Evolutionary conservation across 2,329 filamentous ascomycete genomes (phyloP), one percentile per base, ranked within the genome.

Genomic region (Aspergillus versicolor): DNA sequence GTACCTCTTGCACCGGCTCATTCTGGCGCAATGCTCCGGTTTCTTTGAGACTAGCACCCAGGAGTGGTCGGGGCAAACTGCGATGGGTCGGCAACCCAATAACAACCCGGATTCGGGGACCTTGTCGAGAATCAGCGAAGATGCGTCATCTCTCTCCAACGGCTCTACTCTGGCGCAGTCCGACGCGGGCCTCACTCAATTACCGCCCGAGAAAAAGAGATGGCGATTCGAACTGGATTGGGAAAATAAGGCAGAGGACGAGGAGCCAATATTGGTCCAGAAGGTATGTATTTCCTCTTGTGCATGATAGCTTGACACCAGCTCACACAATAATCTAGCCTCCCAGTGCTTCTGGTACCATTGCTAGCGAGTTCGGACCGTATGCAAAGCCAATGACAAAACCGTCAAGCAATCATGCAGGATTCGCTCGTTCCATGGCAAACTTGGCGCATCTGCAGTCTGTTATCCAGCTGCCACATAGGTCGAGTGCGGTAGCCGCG

Each of bases 191-290:
- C 76, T 70, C 66, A 74, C 73, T 52, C 76, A 72, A 37, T 72
- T 68, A 52, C 73, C 63, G 60, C 71, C 67, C 11, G 78, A 81
- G 62, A 84, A 81, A 68, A 86, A 80, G 70, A 83, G 85, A 69
- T 97, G 92, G 92, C 84, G 88, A 65, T 97, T 95, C 71, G 92
- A 96, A 75, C 78, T 97, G 45, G 92, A 97, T 66, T 85, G 86
- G 72, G 88, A 89, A 37, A 81, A 83, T 38, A 84, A 78, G 55
- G 80, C 83, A 30, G 83, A 87, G 15, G 85, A 88, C 59, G 91
- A 96, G 69, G 84, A 93, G 59, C 92, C 92, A 9, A 95, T 96
- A 83, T 79, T 97, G 56, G 86, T 96, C 27, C 91, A 95, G 71
- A 92, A 86, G 77, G 89, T 91, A 56, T 77, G 65, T 43, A n/a